Conservation (phyloP, 2,329 filamentous ascomycete species). For the Emmonsiellopsis sp. region DNA sequence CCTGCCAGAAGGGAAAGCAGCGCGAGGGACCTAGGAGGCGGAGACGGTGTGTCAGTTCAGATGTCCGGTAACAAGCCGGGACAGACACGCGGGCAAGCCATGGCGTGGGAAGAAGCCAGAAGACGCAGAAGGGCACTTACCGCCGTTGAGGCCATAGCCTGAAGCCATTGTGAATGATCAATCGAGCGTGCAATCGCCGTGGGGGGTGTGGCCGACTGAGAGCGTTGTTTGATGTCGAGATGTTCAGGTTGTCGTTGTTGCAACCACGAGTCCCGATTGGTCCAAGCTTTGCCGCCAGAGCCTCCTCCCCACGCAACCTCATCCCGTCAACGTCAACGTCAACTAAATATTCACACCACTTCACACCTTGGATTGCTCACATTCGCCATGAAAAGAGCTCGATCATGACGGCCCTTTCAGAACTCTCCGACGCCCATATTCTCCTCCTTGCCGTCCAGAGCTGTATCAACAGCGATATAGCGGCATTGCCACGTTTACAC, state of each 20-base stretch:
- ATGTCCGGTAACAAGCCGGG: constrained; percentile 6
- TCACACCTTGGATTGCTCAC: neutral
- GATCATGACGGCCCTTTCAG: constrained; percentile 28
- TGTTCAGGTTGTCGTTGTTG: neutral
- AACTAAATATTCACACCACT: neutral
- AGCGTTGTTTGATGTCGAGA: neutral
- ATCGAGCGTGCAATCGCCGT: neutral
- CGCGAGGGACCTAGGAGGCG: constrained; percentile 53
- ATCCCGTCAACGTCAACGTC: neutral
- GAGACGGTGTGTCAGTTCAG: constrained; percentile 11
- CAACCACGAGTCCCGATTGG: constrained; percentile 5
- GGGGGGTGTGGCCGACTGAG: neutral
- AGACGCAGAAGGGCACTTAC: constrained; percentile 27
- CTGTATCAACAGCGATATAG: constrained; percentile 46
- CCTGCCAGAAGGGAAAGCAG: constrained; percentile 99
- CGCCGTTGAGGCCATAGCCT: constrained; percentile 47
- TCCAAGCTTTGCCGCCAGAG: constrained; percentile 5
- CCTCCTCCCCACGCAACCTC: neutral
- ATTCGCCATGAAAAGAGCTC: constrained; percentile 7
- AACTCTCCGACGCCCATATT: constrained; percentile 47
- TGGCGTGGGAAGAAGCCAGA: neutral
- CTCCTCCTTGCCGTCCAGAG: constrained; percentile 50
- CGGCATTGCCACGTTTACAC: constrained; percentile 43
- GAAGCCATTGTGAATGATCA: constrained; percentile 36
- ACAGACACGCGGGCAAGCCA: too few species aligned